Conservation (phyloP, 208 protist genomes). For the Tritrichomonas musculus region DNA sequence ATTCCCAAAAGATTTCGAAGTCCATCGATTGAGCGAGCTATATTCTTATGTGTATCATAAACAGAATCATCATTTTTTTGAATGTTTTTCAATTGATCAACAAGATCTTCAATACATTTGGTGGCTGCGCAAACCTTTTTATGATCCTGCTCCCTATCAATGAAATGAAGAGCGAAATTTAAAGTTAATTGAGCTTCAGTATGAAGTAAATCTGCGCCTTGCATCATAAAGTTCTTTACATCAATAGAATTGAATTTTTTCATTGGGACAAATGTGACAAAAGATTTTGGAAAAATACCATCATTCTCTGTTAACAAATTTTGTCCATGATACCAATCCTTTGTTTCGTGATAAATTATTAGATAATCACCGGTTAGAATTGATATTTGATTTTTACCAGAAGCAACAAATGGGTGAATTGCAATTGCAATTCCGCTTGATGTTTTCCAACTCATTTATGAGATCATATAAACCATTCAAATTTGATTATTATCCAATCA, state of each 20-base stretch:
- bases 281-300: conserved; percentile 7
- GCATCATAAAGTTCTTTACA: background rate
- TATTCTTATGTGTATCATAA: no score
- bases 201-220: background rate
- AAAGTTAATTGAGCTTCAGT: background rate
- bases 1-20: no score
- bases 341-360: background rate
- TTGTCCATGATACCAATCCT: background rate
- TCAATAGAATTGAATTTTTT: background rate
- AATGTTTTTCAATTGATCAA: no score
- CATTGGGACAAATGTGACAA: background rate
- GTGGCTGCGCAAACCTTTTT: no score
- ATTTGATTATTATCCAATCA: no score
- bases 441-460: background rate
- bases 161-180: no score
- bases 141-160: no score
- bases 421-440: background rate
- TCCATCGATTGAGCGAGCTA: no score
- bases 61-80: no score
- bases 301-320: background rate
- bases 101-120: no score
- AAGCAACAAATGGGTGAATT: background rate
- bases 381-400: background rate
- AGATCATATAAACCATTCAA: no score
- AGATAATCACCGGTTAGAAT: background rate